phyloP scores from a whole-genome alignment of 805 yeast species.

The Clavispora vitiphila region DNA sequence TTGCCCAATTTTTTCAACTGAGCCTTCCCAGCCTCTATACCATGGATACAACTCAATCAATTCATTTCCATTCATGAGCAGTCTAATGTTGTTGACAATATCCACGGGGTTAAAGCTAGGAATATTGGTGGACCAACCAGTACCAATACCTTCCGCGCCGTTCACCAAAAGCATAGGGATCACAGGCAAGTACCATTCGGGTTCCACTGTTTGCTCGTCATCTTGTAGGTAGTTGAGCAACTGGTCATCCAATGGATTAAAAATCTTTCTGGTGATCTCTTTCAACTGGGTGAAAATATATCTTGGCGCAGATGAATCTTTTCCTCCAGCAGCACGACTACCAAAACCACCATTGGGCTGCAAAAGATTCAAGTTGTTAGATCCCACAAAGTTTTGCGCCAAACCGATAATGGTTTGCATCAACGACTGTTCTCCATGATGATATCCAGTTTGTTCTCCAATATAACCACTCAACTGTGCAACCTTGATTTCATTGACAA shows the following conservation, averaged over 20 bases:
- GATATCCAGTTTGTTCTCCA: conserved; percentile 85
- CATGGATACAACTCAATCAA: conserved; percentile 78
- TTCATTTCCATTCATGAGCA: conserved; percentile 68
- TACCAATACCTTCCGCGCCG: conserved; percentile 97
- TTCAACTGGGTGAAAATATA: conserved; percentile 86
- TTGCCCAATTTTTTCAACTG: conserved; percentile 55
- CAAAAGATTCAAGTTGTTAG: conserved; percentile 79
- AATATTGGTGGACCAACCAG: conserved; percentile 95
- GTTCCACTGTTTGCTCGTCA: conserved; percentile 92
- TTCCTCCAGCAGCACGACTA: conserved; percentile 94
- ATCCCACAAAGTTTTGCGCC: conserved; percentile 93
- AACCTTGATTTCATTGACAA: conserved; percentile 76
- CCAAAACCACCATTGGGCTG: conserved; percentile 95
- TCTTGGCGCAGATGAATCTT: conserved; percentile 97
- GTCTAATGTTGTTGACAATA: conserved; percentile 67
- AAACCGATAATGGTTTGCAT: conserved; percentile 87
- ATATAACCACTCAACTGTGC: conserved; percentile 88
- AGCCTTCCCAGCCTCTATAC: conserved; percentile 95
- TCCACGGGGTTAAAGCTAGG: conserved; percentile 89
- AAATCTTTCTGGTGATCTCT: conserved; percentile 68
- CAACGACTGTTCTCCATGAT: conserved; percentile 89
- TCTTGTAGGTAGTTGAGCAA: conserved; percentile 77
- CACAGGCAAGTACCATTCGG: conserved; percentile 93
- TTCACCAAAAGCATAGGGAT: conserved; percentile 92
- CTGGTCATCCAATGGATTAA: conserved; percentile 76